phyloP scores from a whole-genome alignment of 192 early-diverging fungal genomes.

The Borealophlyctis nickersoniae region DNA sequence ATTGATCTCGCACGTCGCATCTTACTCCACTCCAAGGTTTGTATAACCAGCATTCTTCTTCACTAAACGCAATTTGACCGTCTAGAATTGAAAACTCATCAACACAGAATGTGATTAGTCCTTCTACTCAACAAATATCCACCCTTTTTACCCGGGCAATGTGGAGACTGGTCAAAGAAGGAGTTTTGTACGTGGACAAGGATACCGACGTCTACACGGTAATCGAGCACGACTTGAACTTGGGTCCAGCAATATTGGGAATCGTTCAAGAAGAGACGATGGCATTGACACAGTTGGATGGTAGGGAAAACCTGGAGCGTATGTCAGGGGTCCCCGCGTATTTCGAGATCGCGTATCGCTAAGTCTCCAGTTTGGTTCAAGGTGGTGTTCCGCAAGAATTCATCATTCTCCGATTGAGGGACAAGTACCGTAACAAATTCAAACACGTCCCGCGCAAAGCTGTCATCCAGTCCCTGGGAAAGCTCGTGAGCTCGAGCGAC shows the following conservation, averaged over 20 bases:
- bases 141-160: conserved; percentile 6
- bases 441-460: not conserved
- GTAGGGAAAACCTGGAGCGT: too few species aligned
- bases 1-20: too few species aligned
- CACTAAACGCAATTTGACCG: too few species aligned
- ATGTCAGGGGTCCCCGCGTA: too few species aligned
- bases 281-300: too few species aligned
- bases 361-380: too few species aligned
- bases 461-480: not conserved
- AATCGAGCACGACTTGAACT: conserved; percentile 17
- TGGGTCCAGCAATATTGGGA: conserved; percentile 12
- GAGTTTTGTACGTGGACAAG: conserved; percentile 11
- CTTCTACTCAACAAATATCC: conserved; percentile 8
- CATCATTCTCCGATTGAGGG: not conserved
- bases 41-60: too few species aligned
- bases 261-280: conserved; percentile 46
- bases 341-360: too few species aligned
- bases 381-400: not conserved
- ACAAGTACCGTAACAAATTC: not conserved
- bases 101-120: not conserved
- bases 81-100: too few species aligned
- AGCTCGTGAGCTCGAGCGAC: not conserved
- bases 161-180: conserved; percentile 8
- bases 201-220: conserved; percentile 19
- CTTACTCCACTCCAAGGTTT: too few species aligned